Evolutionary conservation across 257 asterid species (phyloP).

Genomic region (Nicotiana paniculata): DNA sequence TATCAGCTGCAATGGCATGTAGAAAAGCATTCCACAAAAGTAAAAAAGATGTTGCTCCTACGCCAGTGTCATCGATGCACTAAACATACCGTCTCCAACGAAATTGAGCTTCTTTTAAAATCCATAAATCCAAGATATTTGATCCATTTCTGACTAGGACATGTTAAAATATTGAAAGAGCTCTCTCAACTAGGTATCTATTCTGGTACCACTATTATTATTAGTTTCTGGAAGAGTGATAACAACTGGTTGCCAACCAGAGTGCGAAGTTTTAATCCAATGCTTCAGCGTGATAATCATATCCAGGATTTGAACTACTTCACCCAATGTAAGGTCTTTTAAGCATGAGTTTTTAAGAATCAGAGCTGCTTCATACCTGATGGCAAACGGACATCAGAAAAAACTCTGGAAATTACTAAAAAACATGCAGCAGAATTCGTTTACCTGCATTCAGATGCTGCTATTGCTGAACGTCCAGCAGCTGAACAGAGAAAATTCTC

Average conservation of each 20-base stretch:
- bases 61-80: background rate
- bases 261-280: conserved; percentile 30
- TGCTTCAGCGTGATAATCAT: conserved; percentile 29
- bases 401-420: background rate
- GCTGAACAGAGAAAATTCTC: conserved; percentile 35
- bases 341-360: conserved; percentile 41
- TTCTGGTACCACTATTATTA: conserved; percentile 1
- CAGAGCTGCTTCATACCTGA: conserved; percentile 53
- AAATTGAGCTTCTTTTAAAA: background rate
- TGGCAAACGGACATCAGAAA: background rate
- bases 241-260: conserved; percentile 42
- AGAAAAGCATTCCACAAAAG: background rate
- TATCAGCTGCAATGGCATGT: background rate
- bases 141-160: background rate
- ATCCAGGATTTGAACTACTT: conserved; percentile 41
- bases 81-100: background rate
- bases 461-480: conserved; percentile 30
- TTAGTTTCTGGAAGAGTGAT: conserved; percentile 24
- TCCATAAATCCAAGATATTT: background rate
- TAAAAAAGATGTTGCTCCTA: background rate
- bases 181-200: background rate
- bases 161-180: background rate
- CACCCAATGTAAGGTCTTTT: conserved; percentile 38
- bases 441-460: conserved; percentile 52
- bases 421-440: background rate